A percentile compares a stretch with the other conserved stretches of the same genome.
phyloP scores from a whole-genome alignment of 2,329 filamentous ascomycete genomes.

The Exophiala alcalophila region DNA sequence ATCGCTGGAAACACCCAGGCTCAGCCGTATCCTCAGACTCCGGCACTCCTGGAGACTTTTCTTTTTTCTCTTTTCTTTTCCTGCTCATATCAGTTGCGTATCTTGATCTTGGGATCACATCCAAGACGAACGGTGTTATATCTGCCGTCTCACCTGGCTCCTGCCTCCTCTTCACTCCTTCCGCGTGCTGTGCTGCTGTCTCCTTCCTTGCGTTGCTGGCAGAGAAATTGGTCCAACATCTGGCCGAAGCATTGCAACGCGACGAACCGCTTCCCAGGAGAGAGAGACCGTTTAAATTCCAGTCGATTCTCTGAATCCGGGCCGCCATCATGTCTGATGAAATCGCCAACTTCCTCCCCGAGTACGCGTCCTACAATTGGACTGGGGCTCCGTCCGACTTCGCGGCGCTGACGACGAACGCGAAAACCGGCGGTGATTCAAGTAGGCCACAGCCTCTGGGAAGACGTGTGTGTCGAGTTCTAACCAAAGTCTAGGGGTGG shows the following conservation, averaged over 20 bases:
- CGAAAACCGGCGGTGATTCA: slow-evolving; percentile 70
- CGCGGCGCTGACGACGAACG: slow-evolving; percentile 47
- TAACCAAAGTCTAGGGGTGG: slow-evolving; percentile 55
- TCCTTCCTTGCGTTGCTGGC: too few relatives aligned
- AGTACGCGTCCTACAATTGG: slow-evolving; percentile 52
- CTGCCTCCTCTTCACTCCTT: too few relatives aligned
- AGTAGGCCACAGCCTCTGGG: slow-evolving; percentile 67
- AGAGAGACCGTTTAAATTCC: too few relatives aligned
- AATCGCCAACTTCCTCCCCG: slow-evolving; percentile 31
- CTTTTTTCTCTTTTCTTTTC: too few relatives aligned
- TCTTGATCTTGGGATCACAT: neutral
- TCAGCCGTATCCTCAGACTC: neutral
- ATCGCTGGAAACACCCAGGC: neutral
- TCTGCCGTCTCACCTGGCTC: too few relatives aligned
- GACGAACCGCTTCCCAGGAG: too few relatives aligned
- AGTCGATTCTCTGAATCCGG: too few relatives aligned
- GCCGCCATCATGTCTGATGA: slow-evolving; percentile 18
- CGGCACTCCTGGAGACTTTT: neutral
- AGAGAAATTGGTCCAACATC: too few relatives aligned
- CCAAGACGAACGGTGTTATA: neutral
- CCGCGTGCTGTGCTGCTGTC: neutral
- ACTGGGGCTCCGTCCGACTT: slow-evolving; percentile 46
- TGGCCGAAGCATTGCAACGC: too few relatives aligned
- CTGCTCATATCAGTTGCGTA: too few relatives aligned
- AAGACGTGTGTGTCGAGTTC: too few relatives aligned